Evolutionary conservation across 495 filamentous ascomycete genomes (phyloP).

Genomic region (Penicillium angulare): DNA sequence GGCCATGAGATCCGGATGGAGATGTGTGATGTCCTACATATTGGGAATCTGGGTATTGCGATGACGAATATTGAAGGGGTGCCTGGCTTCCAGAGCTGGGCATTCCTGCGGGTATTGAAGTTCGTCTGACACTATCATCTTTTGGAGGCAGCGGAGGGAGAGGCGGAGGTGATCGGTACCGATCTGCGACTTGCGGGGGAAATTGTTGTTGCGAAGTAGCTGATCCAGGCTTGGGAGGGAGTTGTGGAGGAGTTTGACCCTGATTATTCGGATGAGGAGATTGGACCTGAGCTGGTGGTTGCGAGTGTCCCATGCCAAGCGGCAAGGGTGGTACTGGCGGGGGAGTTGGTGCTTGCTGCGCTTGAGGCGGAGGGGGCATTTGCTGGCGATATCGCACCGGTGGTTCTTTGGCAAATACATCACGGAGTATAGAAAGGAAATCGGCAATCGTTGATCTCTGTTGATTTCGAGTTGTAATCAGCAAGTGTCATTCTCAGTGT

Average conservation of each 20-base stretch:
- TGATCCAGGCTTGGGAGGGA: constrained; percentile 33
- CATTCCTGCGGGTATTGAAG: constrained; percentile 7
- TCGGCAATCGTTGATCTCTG: constrained; percentile 76
- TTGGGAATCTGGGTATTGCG: constrained; percentile 7
- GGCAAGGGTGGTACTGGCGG: constrained; percentile 73
- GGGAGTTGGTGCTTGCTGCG: constrained; percentile 41
- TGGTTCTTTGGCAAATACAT: constrained; percentile 91
- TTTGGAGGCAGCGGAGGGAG: constrained; percentile 45
- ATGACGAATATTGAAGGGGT: constrained; percentile 17
- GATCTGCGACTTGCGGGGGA: constrained; percentile 16
- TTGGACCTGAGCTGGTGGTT: constrained; percentile 14
- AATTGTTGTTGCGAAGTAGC: constrained; percentile 17
- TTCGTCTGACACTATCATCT: constrained; percentile 22
- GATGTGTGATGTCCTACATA: constrained; percentile 15
- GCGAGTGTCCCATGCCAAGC: constrained; percentile 50
- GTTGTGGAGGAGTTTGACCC: constrained; percentile 37
- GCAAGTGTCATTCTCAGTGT: neutral
- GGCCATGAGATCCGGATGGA: constrained; percentile 8
- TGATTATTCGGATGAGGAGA: constrained; percentile 10
- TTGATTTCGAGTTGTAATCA: constrained; percentile 1
- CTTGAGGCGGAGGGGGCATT: constrained; percentile 31
- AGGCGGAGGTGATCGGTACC: constrained; percentile 33
- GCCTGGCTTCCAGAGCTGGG: constrained; percentile 9
- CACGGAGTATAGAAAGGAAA: constrained; percentile 76
- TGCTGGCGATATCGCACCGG: constrained; percentile 76